Conservation (phyloP, 495 filamentous ascomycete species). For the Lasiosphaeria ovina region DNA sequence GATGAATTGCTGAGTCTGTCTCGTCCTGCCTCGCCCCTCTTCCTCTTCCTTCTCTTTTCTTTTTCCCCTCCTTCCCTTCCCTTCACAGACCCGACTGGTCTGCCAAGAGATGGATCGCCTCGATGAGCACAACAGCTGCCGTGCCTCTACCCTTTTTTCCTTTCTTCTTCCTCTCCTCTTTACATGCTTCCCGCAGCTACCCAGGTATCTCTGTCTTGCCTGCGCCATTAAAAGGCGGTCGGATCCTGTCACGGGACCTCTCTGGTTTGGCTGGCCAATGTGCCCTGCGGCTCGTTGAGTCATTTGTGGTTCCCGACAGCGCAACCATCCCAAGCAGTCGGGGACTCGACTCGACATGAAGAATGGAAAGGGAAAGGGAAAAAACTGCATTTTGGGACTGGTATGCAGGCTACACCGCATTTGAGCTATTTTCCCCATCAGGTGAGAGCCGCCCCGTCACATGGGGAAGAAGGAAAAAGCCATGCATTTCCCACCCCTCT, state of each 20-base stretch:
- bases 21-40: background rate
- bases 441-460: background rate
- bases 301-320: too few relatives aligned
- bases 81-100: background rate
- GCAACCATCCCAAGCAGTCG: too few relatives aligned
- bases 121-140: background rate
- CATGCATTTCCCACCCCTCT: background rate
- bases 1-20: background rate
- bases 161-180: too few relatives aligned
- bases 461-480: background rate
- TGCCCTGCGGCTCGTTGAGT: too few relatives aligned
- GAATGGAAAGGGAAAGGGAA: too few relatives aligned
- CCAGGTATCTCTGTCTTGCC: too few relatives aligned
- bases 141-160: background rate
- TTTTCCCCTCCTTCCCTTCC: background rate
- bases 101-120: background rate
- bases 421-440: slow-evolving; percentile 3
- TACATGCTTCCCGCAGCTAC: too few relatives aligned
- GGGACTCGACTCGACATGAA: too few relatives aligned
- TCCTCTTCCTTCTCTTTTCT: background rate
- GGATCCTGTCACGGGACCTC: too few relatives aligned
- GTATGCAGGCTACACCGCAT: background rate
- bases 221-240: too few relatives aligned
- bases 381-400: too few relatives aligned
- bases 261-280: too few relatives aligned